Base-by-base conservation (phyloP, 345 rosid species). In the Melastoma malabathricum region DNA sequence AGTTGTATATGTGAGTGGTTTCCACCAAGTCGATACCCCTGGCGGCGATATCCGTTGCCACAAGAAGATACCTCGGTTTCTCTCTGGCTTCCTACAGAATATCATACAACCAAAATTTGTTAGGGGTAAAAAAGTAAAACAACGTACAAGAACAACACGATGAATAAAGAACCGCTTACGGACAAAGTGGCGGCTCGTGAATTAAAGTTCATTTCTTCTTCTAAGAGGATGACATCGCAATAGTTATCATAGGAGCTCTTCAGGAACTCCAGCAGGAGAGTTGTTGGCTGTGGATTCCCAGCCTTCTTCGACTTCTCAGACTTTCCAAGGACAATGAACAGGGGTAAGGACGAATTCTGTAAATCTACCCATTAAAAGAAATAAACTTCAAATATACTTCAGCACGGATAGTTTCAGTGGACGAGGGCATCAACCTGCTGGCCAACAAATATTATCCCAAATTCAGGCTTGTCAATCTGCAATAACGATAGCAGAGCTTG, bases 21-120 rank as follows among this genome's bases (percentile, higher is more conserved):
- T 83, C 89, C 0, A 88, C 86, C 52, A 90, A 77, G 68, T 90
- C 96, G 44, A 90, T 83, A 18, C 98, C 94, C 60, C 98, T 69
- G 16, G 89, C 98, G 14, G 94, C 94, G 59, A 90, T 80, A 74
- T 86, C 98, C 15, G 94, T 90, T 48, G 96, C 76, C 58, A 90
- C 82, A 56, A 90, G 90, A 68, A 90, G 83, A 77, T 67, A 74
- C 34, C 89, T 80, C 46, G 77, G 89, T 63, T 86, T 83, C 75
- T 72, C 75, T 66, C 90, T 76, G 61, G 80, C 57, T 66, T 83
- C 96, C 98, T 86, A 67, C 9, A 47, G 10, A 57, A 46, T 52
- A 12, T 20, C 39, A 49, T 16, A 54, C 8, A 16, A 34, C 18
- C 15, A 15, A 52, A 13, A 23, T 4, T 8, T 3, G 46, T n/a